Evolutionary conservation across 495 filamentous ascomycete species (phyloP), one percentile per base, ranked within the genome.

Genomic region (Aspergillus heteromorphus): DNA sequence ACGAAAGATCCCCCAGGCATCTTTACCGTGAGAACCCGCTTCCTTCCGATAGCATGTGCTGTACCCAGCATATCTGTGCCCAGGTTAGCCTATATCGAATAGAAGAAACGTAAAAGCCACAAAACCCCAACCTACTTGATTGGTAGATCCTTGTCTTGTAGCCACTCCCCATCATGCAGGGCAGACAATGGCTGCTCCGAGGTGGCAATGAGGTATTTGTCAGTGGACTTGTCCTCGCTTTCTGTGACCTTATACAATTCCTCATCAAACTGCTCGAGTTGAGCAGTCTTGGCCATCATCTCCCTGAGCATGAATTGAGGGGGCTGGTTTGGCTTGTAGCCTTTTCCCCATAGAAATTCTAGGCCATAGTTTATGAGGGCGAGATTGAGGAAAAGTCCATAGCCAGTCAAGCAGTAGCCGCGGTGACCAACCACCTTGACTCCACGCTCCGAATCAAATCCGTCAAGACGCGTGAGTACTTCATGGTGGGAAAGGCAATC

Each of bases 261-360:
- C 68, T 98, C 93, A 60, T 97, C 93, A 63, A 97, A 98, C 59
- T 97, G 88, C 65, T 92, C 90, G 16, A 98, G 83, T 73, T 98
- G 95, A 3, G 93, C 93, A 1, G 93, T 98, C 76, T 97, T 97
- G n/a, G 91, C 93, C 95, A 97, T 97, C 68, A 88, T 85, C 36
- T 95, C 88, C 72, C 85, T 86, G 48, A 92, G 80, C 93, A 97
- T 97, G 75, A 98, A 96, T 59, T 91, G 91, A 2, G 93, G 93
- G 10, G 92, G 89, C 65, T 95, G 90, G 51, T 93, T 87, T 2
- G 90, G 84, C n/a, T 78, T 91, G 72, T 95, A 97, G 13, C 88
- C 79, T 73, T 84, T 75, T 68, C 72, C 70, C 67, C 80, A 80
- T 16, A 97, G 81, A 68, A 95, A 97, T 66, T 95, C 87, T 48